Evolutionary conservation across 2,329 filamentous ascomycete species (phyloP).

Genomic region (Stagonosporopsis rhizophila): DNA sequence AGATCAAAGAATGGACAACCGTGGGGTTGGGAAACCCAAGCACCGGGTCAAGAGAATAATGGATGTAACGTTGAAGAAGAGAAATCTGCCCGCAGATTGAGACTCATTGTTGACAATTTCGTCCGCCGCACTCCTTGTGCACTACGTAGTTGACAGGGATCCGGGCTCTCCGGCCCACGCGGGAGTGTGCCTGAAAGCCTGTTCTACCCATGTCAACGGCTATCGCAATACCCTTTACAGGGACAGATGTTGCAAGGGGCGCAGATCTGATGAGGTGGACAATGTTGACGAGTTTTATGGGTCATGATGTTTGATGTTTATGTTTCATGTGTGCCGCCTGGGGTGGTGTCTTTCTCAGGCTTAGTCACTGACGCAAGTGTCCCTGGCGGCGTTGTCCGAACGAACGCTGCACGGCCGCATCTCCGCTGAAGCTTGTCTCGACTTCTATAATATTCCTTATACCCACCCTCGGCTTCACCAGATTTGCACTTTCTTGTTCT

Average conservation of each 20-base stretch:
- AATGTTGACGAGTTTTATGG: conserved; percentile 4
- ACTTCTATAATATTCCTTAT: conserved; percentile 5
- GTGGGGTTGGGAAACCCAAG: conserved; percentile 12
- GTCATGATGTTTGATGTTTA: conserved; percentile 6
- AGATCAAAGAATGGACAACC: conserved; percentile 19
- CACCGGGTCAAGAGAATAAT: conserved; percentile 15
- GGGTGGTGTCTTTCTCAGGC: background rate
- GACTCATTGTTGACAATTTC: conserved; percentile 9
- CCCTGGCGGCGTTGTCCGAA: background rate
- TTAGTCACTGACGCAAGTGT: conserved; percentile 6
- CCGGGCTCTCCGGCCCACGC: conserved; percentile 16
- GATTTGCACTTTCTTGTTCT: background rate
- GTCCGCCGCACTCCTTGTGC: conserved; percentile 1
- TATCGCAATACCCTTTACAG: conserved; percentile 12
- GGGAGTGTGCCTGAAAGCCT: conserved; percentile 17
- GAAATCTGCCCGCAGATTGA: conserved; percentile 1
- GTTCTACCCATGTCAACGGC: conserved; percentile 24
- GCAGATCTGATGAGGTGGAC: conserved; percentile 6
- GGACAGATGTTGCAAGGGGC: conserved; percentile 8
- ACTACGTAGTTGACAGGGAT: conserved; percentile 23
- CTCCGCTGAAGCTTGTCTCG: conserved; percentile 6
- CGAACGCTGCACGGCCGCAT: conserved; percentile 15
- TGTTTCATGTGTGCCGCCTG: background rate
- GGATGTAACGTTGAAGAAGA: conserved; percentile 15
- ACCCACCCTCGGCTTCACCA: background rate